Evolutionary conservation across 1,139 yeast genomes (phyloP), one percentile per base, ranked within the genome.

Genomic region (Protomyces inouyei): DNA sequence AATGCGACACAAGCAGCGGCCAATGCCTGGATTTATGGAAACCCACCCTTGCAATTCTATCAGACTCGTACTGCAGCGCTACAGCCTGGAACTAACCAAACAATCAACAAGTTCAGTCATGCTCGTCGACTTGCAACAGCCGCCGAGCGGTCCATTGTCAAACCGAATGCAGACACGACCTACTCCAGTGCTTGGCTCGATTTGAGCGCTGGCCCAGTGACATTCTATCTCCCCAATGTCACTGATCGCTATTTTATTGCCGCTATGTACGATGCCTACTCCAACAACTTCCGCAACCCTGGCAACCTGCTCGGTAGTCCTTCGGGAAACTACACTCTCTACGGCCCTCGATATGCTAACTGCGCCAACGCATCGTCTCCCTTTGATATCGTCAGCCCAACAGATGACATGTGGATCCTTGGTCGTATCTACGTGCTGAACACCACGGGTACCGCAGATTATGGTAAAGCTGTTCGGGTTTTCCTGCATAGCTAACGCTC

Each of bases 301-400:
- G 53, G 53, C 53, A 51, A 25, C 8, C 36, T 51, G 53, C 37
- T 51, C 16, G 18, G 37, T 32, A 51, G 53, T 35, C 53, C 53
- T 16, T 5, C 32, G 12, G 53, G 53, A n/a, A 25, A 28, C 8
- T 51, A 51, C 25, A 51, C 53, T 5, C 12, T 51, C 14, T 51
- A 14, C 36, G 53, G 53, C 6, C 53, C 53, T 1, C 53, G 21
- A 10, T 16, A 51, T 51, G 53, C 53, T 14, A 16, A 12, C 37
- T 51, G 53, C 25, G 53, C 53, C 12, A 21, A 51, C 53, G 25
- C 16, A 14, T 28, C 53, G 5, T 25, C 53, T 10, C 23, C 53
- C 35, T 28, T 28, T 14, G 35, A 51, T n/a, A 51, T 51, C 12
- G 21, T 51, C 53, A 28, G 37, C 14, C 53, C 53, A 14, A 51